These are phyloP conservation scores for Eutrema heterophyllum DNA, from an alignment of 345 rosid genomes.

Conservation along the genomic window DNA sequence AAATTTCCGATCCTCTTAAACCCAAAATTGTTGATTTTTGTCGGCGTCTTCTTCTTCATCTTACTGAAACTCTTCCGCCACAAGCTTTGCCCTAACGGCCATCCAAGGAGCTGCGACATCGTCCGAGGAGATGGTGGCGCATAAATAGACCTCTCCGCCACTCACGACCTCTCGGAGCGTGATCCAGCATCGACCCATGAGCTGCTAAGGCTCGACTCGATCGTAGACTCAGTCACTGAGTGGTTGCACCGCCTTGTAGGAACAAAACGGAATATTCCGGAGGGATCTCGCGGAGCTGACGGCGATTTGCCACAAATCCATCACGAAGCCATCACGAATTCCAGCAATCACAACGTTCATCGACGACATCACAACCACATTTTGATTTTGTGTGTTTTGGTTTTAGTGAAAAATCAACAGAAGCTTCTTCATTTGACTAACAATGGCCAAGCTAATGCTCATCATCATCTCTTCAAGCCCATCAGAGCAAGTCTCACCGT, in stretches of 20 bases:
- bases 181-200: constrained; percentile 41
- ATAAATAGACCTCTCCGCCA: constrained; percentile 32
- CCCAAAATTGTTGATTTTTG: constrained; percentile 38
- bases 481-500: constrained; percentile 61
- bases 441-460: constrained; percentile 69
- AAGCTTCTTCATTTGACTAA: constrained; percentile 48
- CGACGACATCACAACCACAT: too few species aligned
- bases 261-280: too few species aligned
- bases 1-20: constrained; percentile 34
- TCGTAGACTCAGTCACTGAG: constrained; percentile 44
- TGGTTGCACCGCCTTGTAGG: not conserved
- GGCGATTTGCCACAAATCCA: too few species aligned
- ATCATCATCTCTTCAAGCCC: constrained; percentile 62
- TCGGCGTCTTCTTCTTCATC: constrained; percentile 30
- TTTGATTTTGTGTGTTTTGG: not conserved
- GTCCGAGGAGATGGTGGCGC: constrained; percentile 44
- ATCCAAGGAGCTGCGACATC: constrained; percentile 56
- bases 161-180: constrained; percentile 37
- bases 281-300: too few species aligned
- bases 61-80: constrained; percentile 38
- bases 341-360: too few species aligned
- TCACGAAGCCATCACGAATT: too few species aligned
- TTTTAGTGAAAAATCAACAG: constrained; percentile 34
- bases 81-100: constrained; percentile 72
- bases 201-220: constrained; percentile 53